A percentile compares a stretch with the other conserved stretches of the same genome.
These are phyloP conservation scores for Penicillium pulvis DNA, from an alignment of 495 filamentous ascomycete genomes.

Conservation along the genomic window DNA sequence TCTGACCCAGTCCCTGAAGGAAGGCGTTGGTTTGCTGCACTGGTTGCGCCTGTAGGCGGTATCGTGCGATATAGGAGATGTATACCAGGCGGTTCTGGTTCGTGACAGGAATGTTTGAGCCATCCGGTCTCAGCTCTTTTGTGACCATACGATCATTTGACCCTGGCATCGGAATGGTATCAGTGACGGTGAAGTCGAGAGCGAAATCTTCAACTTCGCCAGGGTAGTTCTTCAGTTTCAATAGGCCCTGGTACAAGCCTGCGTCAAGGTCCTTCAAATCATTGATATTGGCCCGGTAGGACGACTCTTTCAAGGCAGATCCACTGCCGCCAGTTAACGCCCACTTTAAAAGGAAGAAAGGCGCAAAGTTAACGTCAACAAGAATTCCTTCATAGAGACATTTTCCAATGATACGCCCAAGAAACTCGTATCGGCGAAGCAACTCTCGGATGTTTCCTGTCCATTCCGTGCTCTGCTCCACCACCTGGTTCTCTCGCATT, in stretches of 20 bases:
- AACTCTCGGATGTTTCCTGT: conserved; percentile 60
- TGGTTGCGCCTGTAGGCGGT: conserved; percentile 80
- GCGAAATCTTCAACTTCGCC: conserved; percentile 78
- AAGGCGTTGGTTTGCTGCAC: conserved; percentile 81
- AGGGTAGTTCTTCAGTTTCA: conserved; percentile 82
- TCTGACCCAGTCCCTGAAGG: conserved; percentile 77
- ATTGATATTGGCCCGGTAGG: conserved; percentile 86
- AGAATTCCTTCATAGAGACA: conserved; percentile 98
- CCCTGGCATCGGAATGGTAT: conserved; percentile 64
- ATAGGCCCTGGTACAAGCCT: conserved; percentile 87
- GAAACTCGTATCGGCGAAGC: conserved; percentile 82
- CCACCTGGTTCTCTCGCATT: conserved; percentile 54
- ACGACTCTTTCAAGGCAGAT: conserved; percentile 63
- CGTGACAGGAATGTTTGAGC: conserved; percentile 77
- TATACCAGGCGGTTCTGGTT: conserved; percentile 93
- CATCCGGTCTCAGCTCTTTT: conserved; percentile 72
- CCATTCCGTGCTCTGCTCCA: conserved; percentile 58
- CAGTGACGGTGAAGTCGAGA: conserved; percentile 88
- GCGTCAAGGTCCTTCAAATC: conserved; percentile 92
- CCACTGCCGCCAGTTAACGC: conserved; percentile 68
- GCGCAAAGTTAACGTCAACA: conserved; percentile 89
- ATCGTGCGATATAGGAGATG: conserved; percentile 85
- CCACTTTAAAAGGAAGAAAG: conserved; percentile 97
- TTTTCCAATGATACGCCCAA: conserved; percentile 91
- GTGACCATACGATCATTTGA: conserved; percentile 55